Evolutionary conservation across 495 filamentous ascomycete genomes (phyloP), one percentile per base, ranked within the genome.

Genomic region (Trypethelium eluteriae): DNA sequence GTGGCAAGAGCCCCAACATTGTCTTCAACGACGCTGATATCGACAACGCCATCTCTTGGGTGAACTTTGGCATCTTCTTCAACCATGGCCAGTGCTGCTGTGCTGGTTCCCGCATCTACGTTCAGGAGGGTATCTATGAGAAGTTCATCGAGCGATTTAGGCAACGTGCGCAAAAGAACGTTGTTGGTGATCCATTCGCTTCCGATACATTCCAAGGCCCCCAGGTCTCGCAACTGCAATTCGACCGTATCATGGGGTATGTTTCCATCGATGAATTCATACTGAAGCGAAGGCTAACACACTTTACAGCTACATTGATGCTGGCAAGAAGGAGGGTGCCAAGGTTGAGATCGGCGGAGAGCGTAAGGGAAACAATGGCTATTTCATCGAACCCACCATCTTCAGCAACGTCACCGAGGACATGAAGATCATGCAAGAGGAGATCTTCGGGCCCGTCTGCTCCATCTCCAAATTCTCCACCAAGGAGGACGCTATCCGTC

Each of bases 11-110:
- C 65, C 93, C 93, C 69, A 98, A 98, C 84, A 96, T 98, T 69
- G 86, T 98, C 75, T 97, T 98, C 80, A 82, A 93, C 73, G 93
- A 98, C 73, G 93, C 93, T 65, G 87, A 98, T 74, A 93, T 98
- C 72, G 92, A 97, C 72, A 89, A 96, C 75, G 92, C 93, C 68
- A 93, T 98, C 79, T 91, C 88, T 18, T 98, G 93, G 93, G 90
- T 93, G 77, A 98, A 98, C 88, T 96, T 94, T 67, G 93, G 93
- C 76, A 96, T 98, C 76, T 98, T 91, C 88, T 98, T 83, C 84
- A 98, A 98, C 85, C 94, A 98, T 82, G 93, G 93, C 75, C 94
- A 98, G 80, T 92, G 88, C 87, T 98, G 93, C 89, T 97, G 92
- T 75, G 93, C 93, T 70, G 93, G 93, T 71, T 96, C 92, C 66